phyloP scores from a whole-genome alignment of 164 flowering plant genomes.

The Cinnamomum micranthum region DNA sequence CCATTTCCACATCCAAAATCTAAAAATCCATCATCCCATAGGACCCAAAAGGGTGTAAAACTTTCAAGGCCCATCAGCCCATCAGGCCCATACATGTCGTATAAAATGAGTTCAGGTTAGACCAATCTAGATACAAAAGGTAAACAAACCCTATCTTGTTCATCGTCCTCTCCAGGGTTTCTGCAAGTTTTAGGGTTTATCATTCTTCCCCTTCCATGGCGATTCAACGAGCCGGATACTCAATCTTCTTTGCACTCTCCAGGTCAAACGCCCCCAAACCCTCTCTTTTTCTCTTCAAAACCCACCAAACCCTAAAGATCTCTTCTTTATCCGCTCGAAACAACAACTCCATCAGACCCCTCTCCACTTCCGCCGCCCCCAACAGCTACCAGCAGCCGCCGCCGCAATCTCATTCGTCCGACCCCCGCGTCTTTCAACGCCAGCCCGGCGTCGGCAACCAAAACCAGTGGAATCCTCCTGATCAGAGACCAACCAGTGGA shows the following conservation, averaged over 20 bases:
- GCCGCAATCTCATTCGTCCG: constrained; percentile 10
- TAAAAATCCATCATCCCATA: no score
- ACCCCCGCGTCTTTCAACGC: constrained; percentile 19
- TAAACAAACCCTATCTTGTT: no score
- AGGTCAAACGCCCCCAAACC: neutral
- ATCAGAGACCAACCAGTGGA: constrained; percentile 8
- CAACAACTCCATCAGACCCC: constrained; percentile 19
- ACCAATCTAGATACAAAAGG: no score
- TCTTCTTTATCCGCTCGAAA: constrained; percentile 4
- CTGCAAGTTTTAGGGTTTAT: neutral
- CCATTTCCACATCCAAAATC: no score
- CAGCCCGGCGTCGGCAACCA: neutral
- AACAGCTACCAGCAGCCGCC: constrained; percentile 20
- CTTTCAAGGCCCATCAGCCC: no score
- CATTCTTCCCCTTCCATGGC: constrained; percentile 3
- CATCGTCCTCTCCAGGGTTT: neutral
- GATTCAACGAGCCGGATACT: constrained; percentile 10
- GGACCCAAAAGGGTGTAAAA: no score
- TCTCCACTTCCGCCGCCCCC: constrained; percentile 38
- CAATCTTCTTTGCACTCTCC: neutral
- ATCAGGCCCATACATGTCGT: no score
- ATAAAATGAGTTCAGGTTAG: no score
- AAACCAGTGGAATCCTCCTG: constrained; percentile 19
- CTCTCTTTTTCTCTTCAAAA: neutral
- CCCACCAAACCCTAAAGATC: constrained; percentile 2